Percentiles rank a stretch among this genome's conserved stretches.
These are phyloP conservation scores for Trebouxia gelatinosa DNA, from an alignment of 163 green algal genomes.

Conservation along the genomic window DNA sequence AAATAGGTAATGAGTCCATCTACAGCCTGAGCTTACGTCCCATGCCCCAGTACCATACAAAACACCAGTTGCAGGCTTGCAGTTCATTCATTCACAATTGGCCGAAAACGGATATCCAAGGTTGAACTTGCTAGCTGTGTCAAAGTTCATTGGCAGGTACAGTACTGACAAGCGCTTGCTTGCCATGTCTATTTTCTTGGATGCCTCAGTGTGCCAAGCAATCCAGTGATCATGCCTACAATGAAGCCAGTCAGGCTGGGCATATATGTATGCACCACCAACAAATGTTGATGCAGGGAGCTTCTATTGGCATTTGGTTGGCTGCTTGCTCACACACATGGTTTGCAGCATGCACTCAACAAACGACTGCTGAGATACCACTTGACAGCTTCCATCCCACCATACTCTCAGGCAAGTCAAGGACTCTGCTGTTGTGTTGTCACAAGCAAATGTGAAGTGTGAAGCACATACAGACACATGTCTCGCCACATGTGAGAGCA, in stretches of 20 bases:
- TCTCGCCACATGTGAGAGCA: background rate
- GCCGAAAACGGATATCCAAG: background rate
- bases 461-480: background rate
- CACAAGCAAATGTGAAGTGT: background rate
- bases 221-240: too few relatives aligned
- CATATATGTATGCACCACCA: background rate
- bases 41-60: too few relatives aligned
- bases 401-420: constrained; percentile 2
- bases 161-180: background rate
- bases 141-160: background rate
- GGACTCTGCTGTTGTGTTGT: background rate
- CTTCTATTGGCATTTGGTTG: constrained; percentile 19
- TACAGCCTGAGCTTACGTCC: too few relatives aligned
- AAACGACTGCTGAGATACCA: too few relatives aligned
- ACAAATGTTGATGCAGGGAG: background rate
- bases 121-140: background rate
- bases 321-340: background rate
- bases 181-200: background rate
- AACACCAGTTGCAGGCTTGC: background rate
- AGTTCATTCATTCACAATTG: background rate
- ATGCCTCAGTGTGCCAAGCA: background rate
- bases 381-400: background rate
- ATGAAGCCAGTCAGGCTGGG: too few relatives aligned
- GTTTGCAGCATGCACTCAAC: background rate
- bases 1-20: too few relatives aligned